Evolutionary conservation across 495 filamentous ascomycete genomes (phyloP).

Genomic region (Patellaria atrata): DNA sequence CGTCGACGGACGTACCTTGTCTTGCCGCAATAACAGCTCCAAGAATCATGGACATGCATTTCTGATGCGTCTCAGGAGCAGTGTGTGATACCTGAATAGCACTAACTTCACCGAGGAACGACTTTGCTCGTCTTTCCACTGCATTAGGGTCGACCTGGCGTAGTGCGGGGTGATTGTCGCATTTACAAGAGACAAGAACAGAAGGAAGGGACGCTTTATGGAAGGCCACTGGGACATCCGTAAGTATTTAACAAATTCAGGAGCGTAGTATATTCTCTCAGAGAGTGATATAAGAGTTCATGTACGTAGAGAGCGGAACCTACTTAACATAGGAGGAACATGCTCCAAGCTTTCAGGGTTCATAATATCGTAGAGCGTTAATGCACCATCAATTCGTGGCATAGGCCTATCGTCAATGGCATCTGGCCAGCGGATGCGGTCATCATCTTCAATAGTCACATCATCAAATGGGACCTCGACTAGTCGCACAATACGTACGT

Average conservation of each 20-base stretch:
- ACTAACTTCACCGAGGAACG: conserved; percentile 44
- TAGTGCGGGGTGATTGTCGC: conserved; percentile 48
- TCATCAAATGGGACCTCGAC: conserved; percentile 60
- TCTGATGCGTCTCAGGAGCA: conserved; percentile 57
- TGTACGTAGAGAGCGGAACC: conserved; percentile 28
- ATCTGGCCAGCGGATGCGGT: conserved; percentile 66
- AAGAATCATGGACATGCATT: conserved; percentile 64
- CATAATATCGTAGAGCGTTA: conserved; percentile 77
- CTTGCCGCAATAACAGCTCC: conserved; percentile 45
- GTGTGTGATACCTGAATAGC: conserved; percentile 58
- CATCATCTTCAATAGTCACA: conserved; percentile 50
- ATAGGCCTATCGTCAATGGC: conserved; percentile 47
- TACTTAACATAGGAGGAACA: conserved; percentile 56
- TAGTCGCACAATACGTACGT: conserved; percentile 62
- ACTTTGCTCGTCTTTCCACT: conserved; percentile 41
- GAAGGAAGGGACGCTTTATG: conserved; percentile 52
- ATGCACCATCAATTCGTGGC: conserved; percentile 65
- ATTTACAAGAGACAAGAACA: conserved; percentile 72
- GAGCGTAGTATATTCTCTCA: conserved; percentile 3
- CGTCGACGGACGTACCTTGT: conserved; percentile 12
- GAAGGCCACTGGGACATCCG: conserved; percentile 44
- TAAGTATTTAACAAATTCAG: conserved; percentile 10
- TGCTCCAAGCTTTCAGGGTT: conserved; percentile 53
- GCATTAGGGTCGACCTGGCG: conserved; percentile 44
- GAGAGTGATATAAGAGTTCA: background rate